phyloP scores from a whole-genome alignment of 805 yeast genomes.

The Huiozyma naganishii region DNA sequence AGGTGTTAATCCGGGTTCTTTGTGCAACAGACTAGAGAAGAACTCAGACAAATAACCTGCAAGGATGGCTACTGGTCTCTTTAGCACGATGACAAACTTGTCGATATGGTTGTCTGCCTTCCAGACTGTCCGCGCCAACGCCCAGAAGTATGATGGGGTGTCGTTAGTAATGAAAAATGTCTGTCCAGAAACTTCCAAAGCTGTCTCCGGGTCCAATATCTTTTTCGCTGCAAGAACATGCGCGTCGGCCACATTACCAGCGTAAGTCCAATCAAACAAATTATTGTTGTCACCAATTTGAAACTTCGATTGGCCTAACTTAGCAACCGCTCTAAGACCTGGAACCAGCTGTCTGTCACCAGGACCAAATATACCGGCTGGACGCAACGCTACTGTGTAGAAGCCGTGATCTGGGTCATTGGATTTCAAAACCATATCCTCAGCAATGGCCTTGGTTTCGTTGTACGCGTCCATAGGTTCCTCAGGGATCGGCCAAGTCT shows the following conservation, averaged over 20 bases:
- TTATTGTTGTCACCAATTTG: conserved; percentile 93
- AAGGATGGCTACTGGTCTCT: conserved; percentile 63
- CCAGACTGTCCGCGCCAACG: conserved; percentile 94
- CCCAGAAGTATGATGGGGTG: conserved; percentile 93
- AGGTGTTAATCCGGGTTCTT: conserved; percentile 91
- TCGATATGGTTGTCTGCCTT: conserved; percentile 87
- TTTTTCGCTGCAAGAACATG: conserved; percentile 87
- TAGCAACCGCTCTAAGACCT: conserved; percentile 74
- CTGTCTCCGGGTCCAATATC: conserved; percentile 38
- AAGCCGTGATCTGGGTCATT: conserved; percentile 48
- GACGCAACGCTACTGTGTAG: conserved; percentile 78
- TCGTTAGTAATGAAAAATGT: conserved; percentile 88
- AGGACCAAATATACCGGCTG: conserved; percentile 98
- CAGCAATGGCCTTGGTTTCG: conserved; percentile 89
- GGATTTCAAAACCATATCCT: conserved; percentile 64
- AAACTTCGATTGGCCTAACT: conserved; percentile 76
- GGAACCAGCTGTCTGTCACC: conserved; percentile 97
- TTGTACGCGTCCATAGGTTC: conserved; percentile 95
- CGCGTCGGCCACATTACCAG: conserved; percentile 96
- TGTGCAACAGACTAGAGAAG: conserved; percentile 57
- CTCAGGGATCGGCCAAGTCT: conserved; percentile 84
- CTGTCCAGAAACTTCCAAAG: conserved; percentile 61
- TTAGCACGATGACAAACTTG: conserved; percentile 59
- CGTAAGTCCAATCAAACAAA: conserved; percentile 93
- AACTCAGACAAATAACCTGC: conserved; percentile 76